Evolutionary conservation across 2,329 filamentous ascomycete genomes (phyloP).

Genomic region (Arthrinium phaeospermum): DNA sequence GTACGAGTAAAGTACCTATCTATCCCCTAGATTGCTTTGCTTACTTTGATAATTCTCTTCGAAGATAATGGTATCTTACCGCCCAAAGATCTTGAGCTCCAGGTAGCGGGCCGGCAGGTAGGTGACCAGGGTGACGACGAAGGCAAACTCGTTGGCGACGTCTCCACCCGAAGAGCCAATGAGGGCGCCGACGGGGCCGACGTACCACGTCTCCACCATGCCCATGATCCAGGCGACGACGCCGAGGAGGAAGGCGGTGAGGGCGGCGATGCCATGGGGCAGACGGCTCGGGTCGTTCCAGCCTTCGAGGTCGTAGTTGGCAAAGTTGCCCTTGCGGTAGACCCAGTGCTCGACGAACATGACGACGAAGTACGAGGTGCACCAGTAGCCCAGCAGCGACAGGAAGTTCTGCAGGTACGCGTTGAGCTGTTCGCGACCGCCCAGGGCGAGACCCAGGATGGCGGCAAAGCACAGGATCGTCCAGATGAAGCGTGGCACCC

Average conservation of each 20-base stretch:
- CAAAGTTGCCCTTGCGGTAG: conserved; percentile 49
- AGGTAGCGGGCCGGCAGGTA: conserved; percentile 54
- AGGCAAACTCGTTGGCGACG: conserved; percentile 57
- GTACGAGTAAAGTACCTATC: conserved; percentile 14
- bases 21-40: neutral
- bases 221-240: conserved; percentile 54
- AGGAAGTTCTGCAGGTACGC: conserved; percentile 53
- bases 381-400: conserved; percentile 56
- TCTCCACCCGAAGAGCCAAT: conserved; percentile 54
- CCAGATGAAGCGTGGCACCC: conserved; percentile 54
- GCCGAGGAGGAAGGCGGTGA: conserved; percentile 50
- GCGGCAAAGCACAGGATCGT: conserved; percentile 50
- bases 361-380: conserved; percentile 54
- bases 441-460: conserved; percentile 51
- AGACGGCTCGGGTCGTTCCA: conserved; percentile 52
- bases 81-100: conserved; percentile 53
- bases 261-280: conserved; percentile 50
- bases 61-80: conserved; percentile 31
- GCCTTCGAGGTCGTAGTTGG: conserved; percentile 53
- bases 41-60: neutral
- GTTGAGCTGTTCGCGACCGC: conserved; percentile 49
- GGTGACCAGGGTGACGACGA: conserved; percentile 53
- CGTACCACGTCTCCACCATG: conserved; percentile 64
- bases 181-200: conserved; percentile 49
- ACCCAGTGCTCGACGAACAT: conserved; percentile 54